These are phyloP conservation scores for Yarrowia osloensis DNA, from an alignment of 805 yeast genomes.

Conservation along the genomic window DNA sequence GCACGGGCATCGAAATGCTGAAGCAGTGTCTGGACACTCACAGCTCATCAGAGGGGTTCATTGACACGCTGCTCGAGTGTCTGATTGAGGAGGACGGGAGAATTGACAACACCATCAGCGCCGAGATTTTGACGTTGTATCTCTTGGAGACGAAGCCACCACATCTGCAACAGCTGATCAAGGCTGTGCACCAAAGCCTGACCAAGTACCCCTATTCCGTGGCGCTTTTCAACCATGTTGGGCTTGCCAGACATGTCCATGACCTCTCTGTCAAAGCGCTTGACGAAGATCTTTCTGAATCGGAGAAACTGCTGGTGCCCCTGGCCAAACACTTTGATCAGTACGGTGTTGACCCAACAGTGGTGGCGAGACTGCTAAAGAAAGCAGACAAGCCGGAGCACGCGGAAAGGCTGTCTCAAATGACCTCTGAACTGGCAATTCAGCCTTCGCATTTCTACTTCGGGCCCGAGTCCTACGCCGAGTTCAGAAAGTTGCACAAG, in stretches of 20 bases:
- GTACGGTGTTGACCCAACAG: slow-evolving; percentile 5
- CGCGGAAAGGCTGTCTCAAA: slow-evolving; percentile 6
- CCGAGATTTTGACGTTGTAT: slow-evolving; percentile 18
- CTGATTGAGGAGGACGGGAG: slow-evolving; percentile 3
- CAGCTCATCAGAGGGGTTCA: background rate
- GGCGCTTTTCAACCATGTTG: slow-evolving; percentile 14
- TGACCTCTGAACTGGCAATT: background rate
- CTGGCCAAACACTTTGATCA: slow-evolving; percentile 1
- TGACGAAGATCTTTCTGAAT: background rate
- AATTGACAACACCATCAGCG: slow-evolving; percentile 13
- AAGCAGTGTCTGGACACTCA: slow-evolving; percentile 17
- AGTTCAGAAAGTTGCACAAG: slow-evolving; percentile 13
- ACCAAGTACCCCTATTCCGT: background rate
- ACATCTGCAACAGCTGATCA: background rate
- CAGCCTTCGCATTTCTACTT: slow-evolving; percentile 12
- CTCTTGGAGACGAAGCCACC: background rate
- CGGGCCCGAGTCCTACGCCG: background rate
- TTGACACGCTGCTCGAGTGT: slow-evolving; percentile 15
- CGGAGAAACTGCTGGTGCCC: background rate
- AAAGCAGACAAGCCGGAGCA: slow-evolving; percentile 18
- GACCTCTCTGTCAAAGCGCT: background rate
- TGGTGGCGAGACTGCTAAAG: slow-evolving; percentile 5
- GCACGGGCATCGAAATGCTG: slow-evolving; percentile 17
- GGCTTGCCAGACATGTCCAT: slow-evolving; percentile 9
- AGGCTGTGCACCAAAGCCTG: background rate